Conservation (phyloP, 1,284 basidiomycete genomes). For the Ustilago sp. region DNA sequence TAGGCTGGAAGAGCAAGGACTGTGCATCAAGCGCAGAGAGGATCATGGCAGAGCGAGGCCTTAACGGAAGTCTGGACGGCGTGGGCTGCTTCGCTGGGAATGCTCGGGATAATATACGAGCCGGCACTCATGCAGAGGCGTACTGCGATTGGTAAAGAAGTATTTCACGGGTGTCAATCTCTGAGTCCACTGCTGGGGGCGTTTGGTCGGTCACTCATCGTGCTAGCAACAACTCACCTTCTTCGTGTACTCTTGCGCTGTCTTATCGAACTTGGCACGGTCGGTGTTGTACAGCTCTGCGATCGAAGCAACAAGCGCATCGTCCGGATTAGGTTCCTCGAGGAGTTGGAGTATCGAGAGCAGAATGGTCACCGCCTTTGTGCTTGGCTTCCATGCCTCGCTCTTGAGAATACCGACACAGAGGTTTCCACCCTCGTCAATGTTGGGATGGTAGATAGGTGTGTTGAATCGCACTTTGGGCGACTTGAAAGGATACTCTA, state of each 20-base stretch:
- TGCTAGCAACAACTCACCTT: slow-evolving; percentile 28
- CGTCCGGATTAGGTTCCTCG: slow-evolving; percentile 66
- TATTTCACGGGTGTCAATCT: neutral
- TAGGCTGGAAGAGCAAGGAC: too few species aligned
- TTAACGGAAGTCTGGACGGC: neutral
- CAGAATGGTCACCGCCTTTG: slow-evolving; percentile 65
- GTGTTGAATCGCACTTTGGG: slow-evolving; percentile 66
- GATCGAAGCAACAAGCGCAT: slow-evolving; percentile 65
- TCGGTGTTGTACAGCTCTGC: slow-evolving; percentile 66
- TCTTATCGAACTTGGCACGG: slow-evolving; percentile 57
- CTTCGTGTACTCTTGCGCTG: slow-evolving; percentile 59
- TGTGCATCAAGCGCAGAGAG: neutral
- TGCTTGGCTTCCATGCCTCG: slow-evolving; percentile 69
- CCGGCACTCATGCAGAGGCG: slow-evolving; percentile 24
- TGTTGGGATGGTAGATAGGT: slow-evolving; percentile 69
- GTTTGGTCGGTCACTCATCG: neutral
- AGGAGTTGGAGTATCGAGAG: slow-evolving; percentile 64
- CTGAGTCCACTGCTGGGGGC: neutral
- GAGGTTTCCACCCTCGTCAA: slow-evolving; percentile 66
- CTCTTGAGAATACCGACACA: slow-evolving; percentile 68
- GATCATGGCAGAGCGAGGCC: neutral
- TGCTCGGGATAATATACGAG: neutral
- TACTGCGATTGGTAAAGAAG: slow-evolving; percentile 13
- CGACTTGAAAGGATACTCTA: slow-evolving; percentile 70
- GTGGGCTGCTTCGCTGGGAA: neutral